Evolutionary conservation across 2,329 filamentous ascomycete species (phyloP).

Genomic region (Colletotrichum sp.): DNA sequence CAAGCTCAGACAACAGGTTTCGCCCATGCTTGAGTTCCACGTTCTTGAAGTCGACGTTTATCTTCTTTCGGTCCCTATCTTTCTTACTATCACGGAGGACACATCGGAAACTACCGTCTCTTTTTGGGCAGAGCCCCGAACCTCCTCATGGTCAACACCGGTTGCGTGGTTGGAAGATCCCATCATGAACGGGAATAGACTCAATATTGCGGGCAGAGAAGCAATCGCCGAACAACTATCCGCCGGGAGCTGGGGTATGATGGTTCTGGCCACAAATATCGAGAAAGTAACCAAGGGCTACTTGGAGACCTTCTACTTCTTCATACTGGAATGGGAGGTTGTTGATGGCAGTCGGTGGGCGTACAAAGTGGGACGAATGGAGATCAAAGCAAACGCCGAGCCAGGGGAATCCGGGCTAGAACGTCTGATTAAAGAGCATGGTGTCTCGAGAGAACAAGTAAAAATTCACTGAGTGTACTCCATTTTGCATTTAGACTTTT

Average conservation of each 20-base stretch:
- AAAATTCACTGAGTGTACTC: neutral
- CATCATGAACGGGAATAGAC: neutral
- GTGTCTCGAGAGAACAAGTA: neutral
- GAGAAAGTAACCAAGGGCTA: neutral
- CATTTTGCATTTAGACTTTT: fast-evolving
- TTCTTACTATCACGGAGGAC: neutral
- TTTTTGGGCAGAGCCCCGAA: neutral
- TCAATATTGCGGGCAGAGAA: neutral
- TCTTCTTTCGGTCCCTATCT: neutral
- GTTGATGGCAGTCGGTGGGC: neutral
- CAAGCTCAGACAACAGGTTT: neutral
- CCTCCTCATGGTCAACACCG: neutral
- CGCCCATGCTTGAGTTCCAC: neutral
- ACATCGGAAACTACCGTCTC: neutral
- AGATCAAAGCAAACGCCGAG: neutral
- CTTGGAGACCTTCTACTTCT: neutral
- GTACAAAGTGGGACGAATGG: neutral
- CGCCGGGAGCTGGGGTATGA: neutral
- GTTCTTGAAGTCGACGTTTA: neutral
- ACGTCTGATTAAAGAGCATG: neutral
- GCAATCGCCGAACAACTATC: neutral
- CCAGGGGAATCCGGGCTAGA: neutral
- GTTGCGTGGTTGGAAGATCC: neutral
- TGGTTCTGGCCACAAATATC: neutral
- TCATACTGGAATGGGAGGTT: neutral